Evolutionary conservation across 805 yeast genomes (phyloP).

Genomic region (Dipodascopsis uninucleata): DNA sequence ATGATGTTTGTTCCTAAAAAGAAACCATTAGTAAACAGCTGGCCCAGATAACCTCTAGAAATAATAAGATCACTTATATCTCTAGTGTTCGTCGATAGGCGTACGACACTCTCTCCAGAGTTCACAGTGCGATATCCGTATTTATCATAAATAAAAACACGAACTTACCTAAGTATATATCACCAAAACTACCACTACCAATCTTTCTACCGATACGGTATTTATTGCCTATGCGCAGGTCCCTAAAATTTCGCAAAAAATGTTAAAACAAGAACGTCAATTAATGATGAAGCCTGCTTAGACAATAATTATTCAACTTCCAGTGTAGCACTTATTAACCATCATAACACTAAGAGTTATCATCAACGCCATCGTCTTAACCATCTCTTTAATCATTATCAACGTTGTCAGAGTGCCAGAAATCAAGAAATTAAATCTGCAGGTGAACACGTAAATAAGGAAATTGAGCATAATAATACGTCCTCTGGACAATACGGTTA

Average conservation of each 20-base stretch:
- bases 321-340: neutral
- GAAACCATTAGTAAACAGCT: neutral
- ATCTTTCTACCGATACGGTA: slow-evolving; percentile 91
- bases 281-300: neutral
- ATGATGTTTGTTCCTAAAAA: slow-evolving; percentile 76
- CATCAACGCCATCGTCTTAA: neutral
- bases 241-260: slow-evolving; percentile 37
- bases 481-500: no score
- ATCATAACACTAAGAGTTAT: neutral
- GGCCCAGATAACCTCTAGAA: neutral
- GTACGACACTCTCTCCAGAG: no score
- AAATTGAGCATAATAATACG: no score
- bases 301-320: neutral
- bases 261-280: slow-evolving; percentile 2
- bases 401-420: neutral
- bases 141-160: no score
- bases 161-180: slow-evolving; percentile 66
- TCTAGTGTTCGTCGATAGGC: no score
- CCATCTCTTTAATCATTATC: slow-evolving; percentile 3
- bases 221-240: slow-evolving; percentile 88
- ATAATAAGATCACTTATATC: neutral
- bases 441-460: no score
- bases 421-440: no score
- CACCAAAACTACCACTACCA: slow-evolving; percentile 97
- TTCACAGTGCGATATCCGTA: no score